Evolutionary conservation across 2,329 filamentous ascomycete genomes (phyloP).

Genomic region (Sporothrix pallida): DNA sequence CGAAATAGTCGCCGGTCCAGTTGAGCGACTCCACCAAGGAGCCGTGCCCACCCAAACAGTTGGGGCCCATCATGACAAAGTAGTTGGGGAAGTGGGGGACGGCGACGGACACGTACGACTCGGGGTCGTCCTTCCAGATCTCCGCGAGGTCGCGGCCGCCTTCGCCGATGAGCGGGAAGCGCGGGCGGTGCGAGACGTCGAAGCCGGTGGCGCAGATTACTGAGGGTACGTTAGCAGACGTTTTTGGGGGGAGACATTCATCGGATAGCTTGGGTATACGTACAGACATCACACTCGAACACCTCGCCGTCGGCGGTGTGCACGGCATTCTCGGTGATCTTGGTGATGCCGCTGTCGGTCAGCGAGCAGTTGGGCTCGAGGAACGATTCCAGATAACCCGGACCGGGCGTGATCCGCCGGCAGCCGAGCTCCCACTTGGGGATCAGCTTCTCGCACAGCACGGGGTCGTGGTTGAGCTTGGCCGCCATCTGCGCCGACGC

Average conservation of each 20-base stretch:
- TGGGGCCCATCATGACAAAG: slow-evolving; percentile 33
- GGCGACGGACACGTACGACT: slow-evolving; percentile 24
- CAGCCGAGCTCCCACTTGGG: slow-evolving; percentile 45
- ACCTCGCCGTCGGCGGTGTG: slow-evolving; percentile 42
- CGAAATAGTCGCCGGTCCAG: slow-evolving; percentile 31
- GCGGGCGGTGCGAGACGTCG: slow-evolving; percentile 41
- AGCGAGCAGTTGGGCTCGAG: slow-evolving; percentile 51
- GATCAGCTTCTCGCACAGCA: slow-evolving; percentile 30
- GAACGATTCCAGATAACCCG: slow-evolving; percentile 51
- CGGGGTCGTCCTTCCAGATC: slow-evolving; percentile 35
- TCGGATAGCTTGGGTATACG: no score
- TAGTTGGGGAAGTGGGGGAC: slow-evolving; percentile 34
- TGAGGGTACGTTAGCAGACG: no score
- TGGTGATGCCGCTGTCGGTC: slow-evolving; percentile 48
- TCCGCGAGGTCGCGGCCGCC: slow-evolving; percentile 30
- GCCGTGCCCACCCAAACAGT: slow-evolving; percentile 31
- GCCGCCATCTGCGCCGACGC: slow-evolving; percentile 25
- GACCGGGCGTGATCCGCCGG: slow-evolving; percentile 50
- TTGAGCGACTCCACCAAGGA: slow-evolving; percentile 32
- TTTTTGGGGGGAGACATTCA: no score
- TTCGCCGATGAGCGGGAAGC: slow-evolving; percentile 42
- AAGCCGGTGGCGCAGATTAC: slow-evolving; percentile 50
- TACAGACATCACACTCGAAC: slow-evolving; percentile 39
- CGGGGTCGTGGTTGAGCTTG: slow-evolving; percentile 21
- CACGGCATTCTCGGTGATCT: slow-evolving; percentile 45